A percentile compares a stretch with the other conserved stretches of the same genome.
These are phyloP conservation scores for Tetratostichococcus sp. DNA, from an alignment of 139 green algal species.

Conservation along the genomic window DNA sequence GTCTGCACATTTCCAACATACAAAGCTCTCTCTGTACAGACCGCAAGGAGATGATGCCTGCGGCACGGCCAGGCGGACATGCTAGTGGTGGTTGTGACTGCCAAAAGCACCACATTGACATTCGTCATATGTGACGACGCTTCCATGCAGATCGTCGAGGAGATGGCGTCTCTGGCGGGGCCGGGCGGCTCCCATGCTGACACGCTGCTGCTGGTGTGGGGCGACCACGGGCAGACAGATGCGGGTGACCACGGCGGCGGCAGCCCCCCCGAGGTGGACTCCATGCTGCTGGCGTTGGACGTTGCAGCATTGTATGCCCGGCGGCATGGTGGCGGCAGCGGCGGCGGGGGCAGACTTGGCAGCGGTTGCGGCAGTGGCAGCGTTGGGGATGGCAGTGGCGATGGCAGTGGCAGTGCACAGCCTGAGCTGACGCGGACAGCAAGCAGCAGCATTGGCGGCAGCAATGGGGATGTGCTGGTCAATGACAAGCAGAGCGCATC, in stretches of 20 bases:
- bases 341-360: no score
- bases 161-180: conserved; percentile 28
- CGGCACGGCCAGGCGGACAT: no score
- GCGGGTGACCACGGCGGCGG: conserved; percentile 89
- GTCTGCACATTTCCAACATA: no score
- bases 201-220: conserved; percentile 87
- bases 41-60: no score
- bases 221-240: conserved; percentile 91
- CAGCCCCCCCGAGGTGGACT: conserved; percentile 44
- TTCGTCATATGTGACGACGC: no score
- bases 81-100: no score
- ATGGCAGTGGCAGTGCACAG: conserved; percentile 18
- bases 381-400: no score
- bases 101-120: no score
- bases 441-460: not conserved
- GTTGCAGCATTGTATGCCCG: not conserved
- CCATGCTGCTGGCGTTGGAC: not conserved
- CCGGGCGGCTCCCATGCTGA: conserved; percentile 41
- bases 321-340: not conserved
- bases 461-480: no score
- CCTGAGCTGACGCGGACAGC: conserved; percentile 21
- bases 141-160: conserved; percentile 16
- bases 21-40: no score
- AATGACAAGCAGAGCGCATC: no score
- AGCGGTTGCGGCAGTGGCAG: no score